Evolutionary conservation across 768 basidiomycete genomes (phyloP).

Genomic region (Lactarius sanguifluus): DNA sequence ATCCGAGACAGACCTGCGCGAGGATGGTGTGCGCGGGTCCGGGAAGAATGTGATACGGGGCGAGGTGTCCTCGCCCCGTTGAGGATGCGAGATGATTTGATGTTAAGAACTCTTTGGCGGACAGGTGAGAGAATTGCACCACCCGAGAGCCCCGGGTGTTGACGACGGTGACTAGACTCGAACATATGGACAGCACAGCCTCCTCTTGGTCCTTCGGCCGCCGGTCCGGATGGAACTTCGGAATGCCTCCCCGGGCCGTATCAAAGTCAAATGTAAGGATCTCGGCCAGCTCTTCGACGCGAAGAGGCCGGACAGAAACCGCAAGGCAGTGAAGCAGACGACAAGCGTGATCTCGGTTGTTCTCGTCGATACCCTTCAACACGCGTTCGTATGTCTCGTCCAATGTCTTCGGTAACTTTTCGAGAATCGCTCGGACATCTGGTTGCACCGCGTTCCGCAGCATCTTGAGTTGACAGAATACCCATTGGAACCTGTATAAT

Average conservation of each 20-base stretch:
- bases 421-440: conserved; percentile 2
- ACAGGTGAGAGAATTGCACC: conserved; percentile 19
- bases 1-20: not conserved
- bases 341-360: not conserved
- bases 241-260: not conserved
- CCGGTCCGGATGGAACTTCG: conserved; percentile 5
- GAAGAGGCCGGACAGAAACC: not conserved
- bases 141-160: not conserved
- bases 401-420: not conserved
- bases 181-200: conserved; percentile 14
- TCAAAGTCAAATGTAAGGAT: conserved; percentile 19
- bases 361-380: conserved; percentile 2
- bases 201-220: not conserved
- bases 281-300: conserved; percentile 8
- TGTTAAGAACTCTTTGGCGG: conserved; percentile 12
- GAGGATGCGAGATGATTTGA: conserved; percentile 1
- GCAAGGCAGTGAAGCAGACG: conserved; percentile 20
- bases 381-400: not conserved
- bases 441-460: not conserved
- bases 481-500: not conserved
- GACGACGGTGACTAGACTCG: conserved; percentile 6
- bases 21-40: not conserved
- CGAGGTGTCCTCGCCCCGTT: not conserved
- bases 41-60: not conserved
- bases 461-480: not conserved